Conservation (phyloP, 257 asterid genomes). For the Nicotiana tomentosiformis region DNA sequence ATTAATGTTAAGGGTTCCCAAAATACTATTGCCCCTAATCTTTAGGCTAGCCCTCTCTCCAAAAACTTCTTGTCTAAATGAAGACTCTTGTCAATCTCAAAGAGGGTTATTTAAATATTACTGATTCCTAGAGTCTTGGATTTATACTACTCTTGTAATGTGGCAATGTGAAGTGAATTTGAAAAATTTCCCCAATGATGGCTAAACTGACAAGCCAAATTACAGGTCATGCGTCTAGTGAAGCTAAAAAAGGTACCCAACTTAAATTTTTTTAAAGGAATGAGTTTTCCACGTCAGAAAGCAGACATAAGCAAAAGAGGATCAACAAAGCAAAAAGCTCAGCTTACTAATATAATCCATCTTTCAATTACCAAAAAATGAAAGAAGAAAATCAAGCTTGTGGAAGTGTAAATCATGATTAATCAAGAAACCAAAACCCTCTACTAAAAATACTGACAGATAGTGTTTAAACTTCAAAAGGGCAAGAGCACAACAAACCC, state of each 20-base stretch:
- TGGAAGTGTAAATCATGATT: not conserved
- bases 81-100: not conserved
- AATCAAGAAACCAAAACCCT: not conserved
- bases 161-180: not conserved
- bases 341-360: not conserved
- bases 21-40: not conserved
- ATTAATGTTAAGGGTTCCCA: not conserved
- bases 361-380: not conserved
- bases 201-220: not conserved
- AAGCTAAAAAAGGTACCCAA: not conserved
- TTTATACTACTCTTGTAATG: not conserved
- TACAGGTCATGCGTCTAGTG: not conserved
- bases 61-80: not conserved
- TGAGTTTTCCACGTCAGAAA: not conserved
- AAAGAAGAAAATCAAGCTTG: not conserved
- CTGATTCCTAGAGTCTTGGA: not conserved
- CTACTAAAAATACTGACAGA: not conserved
- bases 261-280: accelerated
- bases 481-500: slow-evolving; percentile 1
- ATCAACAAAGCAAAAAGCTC: not conserved
- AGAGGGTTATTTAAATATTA: not conserved
- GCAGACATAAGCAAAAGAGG: not conserved
- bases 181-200: not conserved
- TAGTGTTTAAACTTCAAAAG: not conserved
- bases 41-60: not conserved